A percentile compares a stretch with the other conserved stretches of the same genome.
phyloP scores from a whole-genome alignment of 139 green algal species.

The Ettlia oleoabundans region DNA sequence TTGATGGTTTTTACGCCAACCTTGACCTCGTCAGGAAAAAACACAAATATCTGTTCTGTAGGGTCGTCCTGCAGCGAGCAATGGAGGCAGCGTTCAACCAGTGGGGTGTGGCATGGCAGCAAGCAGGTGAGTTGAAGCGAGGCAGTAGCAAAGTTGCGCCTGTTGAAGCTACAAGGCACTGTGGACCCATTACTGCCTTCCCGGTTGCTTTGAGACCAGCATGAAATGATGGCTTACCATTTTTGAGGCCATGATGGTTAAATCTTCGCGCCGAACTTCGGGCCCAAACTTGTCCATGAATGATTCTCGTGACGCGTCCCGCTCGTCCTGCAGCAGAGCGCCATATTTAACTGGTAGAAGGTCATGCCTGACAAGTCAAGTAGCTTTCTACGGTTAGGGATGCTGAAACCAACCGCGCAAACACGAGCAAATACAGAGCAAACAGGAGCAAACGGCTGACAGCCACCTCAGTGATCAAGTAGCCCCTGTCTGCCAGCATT shows the following conservation, averaged over 20 bases:
- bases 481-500: conserved; percentile 93
- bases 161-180: too few species aligned
- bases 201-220: not conserved
- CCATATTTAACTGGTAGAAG: too few species aligned
- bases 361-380: not conserved
- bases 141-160: not conserved
- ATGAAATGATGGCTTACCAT: conserved; percentile 31
- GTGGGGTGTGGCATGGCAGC: not conserved
- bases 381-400: not conserved
- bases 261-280: conserved; percentile 78
- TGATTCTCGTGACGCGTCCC: conserved; percentile 71
- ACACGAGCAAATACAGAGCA: not conserved
- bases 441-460: not conserved
- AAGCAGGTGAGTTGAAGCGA: not conserved
- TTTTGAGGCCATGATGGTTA: conserved; percentile 83
- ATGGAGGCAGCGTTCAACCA: not conserved
- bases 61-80: conserved; percentile 42
- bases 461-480: conserved; percentile 85
- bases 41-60: conserved; percentile 92
- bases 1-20: conserved; percentile 98
- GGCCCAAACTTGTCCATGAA: conserved; percentile 86
- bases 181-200: too few species aligned
- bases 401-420: too few species aligned
- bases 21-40: conserved; percentile 94
- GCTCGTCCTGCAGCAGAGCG: conserved; percentile 66